phyloP scores from a whole-genome alignment of 1,139 yeast species.

The Zygoascus hellenicus region DNA sequence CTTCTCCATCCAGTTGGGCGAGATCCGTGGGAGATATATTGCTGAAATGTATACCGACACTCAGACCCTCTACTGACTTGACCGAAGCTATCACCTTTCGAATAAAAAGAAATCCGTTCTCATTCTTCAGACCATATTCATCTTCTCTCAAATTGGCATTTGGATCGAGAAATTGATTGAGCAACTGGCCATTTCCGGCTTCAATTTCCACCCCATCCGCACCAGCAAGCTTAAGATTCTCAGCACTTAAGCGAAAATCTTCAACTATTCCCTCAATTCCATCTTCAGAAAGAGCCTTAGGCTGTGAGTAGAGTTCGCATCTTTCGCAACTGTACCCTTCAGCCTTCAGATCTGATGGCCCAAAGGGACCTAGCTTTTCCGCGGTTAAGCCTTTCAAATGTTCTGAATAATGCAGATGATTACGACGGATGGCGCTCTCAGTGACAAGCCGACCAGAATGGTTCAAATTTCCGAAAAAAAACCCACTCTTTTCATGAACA shows the following conservation, averaged over 20 bases:
- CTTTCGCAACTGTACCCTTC: slow-evolving; percentile 5
- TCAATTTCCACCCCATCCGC: slow-evolving; percentile 67
- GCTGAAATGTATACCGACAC: slow-evolving; percentile 53
- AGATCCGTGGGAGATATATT: not conserved
- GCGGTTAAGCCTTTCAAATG: not conserved
- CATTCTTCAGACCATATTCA: slow-evolving; percentile 60
- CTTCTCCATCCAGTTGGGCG: not conserved
- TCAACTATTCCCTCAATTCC: slow-evolving; percentile 5
- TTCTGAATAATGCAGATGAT: not conserved
- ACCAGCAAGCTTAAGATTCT: slow-evolving; percentile 47
- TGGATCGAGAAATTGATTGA: slow-evolving; percentile 43
- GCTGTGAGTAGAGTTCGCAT: slow-evolving; percentile 2
- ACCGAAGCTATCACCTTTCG: slow-evolving; percentile 51
- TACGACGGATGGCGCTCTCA: not conserved
- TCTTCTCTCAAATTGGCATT: slow-evolving; percentile 55
- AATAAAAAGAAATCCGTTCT: slow-evolving; percentile 53
- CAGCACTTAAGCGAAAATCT: slow-evolving; percentile 29
- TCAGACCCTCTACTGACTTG: slow-evolving; percentile 46
- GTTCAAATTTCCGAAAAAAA: slow-evolving; percentile 7
- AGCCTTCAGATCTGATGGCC: slow-evolving; percentile 5
- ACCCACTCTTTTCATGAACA: slow-evolving; percentile 8
- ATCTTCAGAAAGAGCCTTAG: slow-evolving; percentile 9
- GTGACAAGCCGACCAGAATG: slow-evolving; percentile 9
- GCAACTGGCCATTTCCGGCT: slow-evolving; percentile 61
- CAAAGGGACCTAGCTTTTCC: slow-evolving; percentile 2